Conservation (phyloP, 495 filamentous ascomycete species). For the Xylaria nigripes region DNA sequence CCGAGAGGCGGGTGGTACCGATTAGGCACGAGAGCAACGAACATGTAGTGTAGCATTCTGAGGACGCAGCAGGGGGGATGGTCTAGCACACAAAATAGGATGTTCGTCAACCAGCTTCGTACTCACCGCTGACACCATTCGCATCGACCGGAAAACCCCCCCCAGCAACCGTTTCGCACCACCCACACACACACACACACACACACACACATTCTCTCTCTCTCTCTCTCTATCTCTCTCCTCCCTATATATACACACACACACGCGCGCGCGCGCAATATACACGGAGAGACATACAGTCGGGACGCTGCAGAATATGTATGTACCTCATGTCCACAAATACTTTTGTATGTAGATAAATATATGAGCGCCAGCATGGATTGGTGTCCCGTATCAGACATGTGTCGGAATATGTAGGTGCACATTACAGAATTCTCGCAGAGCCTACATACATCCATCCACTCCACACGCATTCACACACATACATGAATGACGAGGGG, state of each 20-base stretch:
- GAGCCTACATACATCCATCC: not conserved
- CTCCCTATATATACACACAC: too few species aligned
- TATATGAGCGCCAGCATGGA: not conserved
- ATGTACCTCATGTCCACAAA: not conserved
- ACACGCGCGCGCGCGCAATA: not conserved
- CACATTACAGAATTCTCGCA: not conserved
- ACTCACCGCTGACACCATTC: constrained; percentile 3
- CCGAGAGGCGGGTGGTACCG: too few species aligned
- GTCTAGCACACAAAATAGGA: not conserved
- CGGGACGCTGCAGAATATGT: constrained; percentile 11
- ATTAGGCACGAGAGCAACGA: too few species aligned
- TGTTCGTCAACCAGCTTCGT: not conserved
- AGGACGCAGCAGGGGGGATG: not conserved
- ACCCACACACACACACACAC: not conserved
- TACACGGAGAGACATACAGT: not conserved
- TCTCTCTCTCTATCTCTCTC: too few species aligned
- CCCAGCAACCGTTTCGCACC: constrained; percentile 11
- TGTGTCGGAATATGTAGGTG: not conserved
- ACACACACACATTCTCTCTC: not conserved
- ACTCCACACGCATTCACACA: too few species aligned
- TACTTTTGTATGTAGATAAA: not conserved
- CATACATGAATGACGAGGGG: not conserved
- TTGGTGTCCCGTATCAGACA: not conserved
- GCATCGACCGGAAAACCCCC: not conserved
- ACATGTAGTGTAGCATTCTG: not conserved